A percentile compares a stretch with the other conserved stretches of the same genome.
phyloP scores from a whole-genome alignment of 2,329 filamentous ascomycete species.

The Drechslera avenae region DNA sequence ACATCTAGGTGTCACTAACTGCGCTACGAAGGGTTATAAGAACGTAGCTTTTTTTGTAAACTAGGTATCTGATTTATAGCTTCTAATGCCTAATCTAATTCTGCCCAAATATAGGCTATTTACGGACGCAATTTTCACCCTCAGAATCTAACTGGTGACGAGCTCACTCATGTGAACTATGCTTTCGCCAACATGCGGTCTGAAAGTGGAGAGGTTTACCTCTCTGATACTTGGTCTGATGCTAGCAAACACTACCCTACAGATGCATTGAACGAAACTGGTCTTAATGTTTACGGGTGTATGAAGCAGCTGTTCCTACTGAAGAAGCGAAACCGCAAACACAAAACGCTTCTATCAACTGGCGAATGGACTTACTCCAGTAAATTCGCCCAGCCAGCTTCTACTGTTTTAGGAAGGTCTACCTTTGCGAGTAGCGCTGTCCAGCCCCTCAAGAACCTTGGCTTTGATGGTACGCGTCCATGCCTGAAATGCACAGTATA shows the following conservation, averaged over 20 bases:
- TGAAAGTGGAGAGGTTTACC: constrained; percentile 45
- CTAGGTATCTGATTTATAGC: constrained; percentile 36
- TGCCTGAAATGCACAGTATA: no score
- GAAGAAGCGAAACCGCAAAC: constrained; percentile 46
- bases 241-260: constrained; percentile 45
- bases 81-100: neutral
- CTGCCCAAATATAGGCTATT: constrained; percentile 34
- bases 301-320: constrained; percentile 45
- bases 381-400: constrained; percentile 42
- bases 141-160: constrained; percentile 40
- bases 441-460: constrained; percentile 38
- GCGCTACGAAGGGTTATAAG: constrained; percentile 37
- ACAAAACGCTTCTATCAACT: constrained; percentile 46
- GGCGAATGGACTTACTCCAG: constrained; percentile 49
- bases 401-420: constrained; percentile 34
- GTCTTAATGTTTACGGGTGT: constrained; percentile 47
- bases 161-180: constrained; percentile 47
- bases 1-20: no score
- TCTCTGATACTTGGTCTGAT: constrained; percentile 46
- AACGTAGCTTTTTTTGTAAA: constrained; percentile 49
- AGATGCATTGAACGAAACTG: constrained; percentile 49
- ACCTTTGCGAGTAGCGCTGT: constrained; percentile 45
- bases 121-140: constrained; percentile 47
- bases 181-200: constrained; percentile 45
- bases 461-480: constrained; percentile 48